phyloP scores from a whole-genome alignment of 2,329 filamentous ascomycete genomes.

The Aureobasidium sp. region DNA sequence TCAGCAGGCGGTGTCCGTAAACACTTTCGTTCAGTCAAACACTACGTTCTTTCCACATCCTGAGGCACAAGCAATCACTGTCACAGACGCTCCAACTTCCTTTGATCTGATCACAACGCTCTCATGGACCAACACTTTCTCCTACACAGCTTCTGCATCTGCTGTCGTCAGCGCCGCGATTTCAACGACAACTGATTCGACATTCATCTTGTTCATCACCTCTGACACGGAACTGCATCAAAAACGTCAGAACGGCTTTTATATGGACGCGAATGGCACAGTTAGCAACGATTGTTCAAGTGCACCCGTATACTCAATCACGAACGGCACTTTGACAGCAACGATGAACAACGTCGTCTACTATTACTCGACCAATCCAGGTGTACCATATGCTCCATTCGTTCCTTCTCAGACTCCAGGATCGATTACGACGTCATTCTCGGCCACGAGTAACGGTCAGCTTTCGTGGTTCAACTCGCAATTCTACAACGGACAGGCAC shows the following conservation, averaged over 20 bases:
- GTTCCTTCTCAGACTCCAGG: conserved; percentile 20
- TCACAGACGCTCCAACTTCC: conserved; percentile 23
- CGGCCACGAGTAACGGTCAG: conserved; percentile 15
- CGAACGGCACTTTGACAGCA: conserved; percentile 20
- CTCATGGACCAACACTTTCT: conserved; percentile 17
- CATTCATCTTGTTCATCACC: conserved; percentile 16
- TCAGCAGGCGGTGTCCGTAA: conserved; percentile 22
- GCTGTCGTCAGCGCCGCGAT: neutral
- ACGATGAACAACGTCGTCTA: conserved; percentile 19
- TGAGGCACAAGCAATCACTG: conserved; percentile 16
- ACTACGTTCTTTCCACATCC: conserved; percentile 23
- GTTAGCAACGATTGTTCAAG: conserved; percentile 24
- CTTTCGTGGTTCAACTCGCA: conserved; percentile 20
- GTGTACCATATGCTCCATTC: conserved; percentile 18
- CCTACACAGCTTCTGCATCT: neutral
- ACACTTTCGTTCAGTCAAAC: conserved; percentile 20
- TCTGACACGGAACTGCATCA: conserved; percentile 4
- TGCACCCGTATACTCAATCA: conserved; percentile 21
- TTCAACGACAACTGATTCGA: neutral
- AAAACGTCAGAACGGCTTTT: conserved; percentile 18
- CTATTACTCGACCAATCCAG: conserved; percentile 21
- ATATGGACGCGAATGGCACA: conserved; percentile 20
- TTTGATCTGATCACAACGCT: conserved; percentile 22
- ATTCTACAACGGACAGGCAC: conserved; percentile 22
- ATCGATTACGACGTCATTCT: conserved; percentile 20